Base-by-base conservation (phyloP, 148 eudicot species). In the Amaranthus hypochondriacus region DNA sequence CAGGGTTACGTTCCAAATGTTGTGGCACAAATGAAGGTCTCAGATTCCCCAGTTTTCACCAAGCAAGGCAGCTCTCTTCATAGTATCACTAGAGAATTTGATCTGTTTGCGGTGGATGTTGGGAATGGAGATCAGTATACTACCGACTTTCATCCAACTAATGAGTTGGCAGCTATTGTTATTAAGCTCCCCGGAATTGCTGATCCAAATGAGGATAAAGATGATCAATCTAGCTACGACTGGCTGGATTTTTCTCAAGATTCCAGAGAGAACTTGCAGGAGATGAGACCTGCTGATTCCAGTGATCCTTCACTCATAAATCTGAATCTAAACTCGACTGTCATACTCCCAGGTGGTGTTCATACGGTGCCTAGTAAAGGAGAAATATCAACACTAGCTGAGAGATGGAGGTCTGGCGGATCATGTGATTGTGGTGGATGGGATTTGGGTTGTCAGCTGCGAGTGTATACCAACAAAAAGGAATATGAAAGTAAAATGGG, bases 401-500 rank as follows among this genome's bases (percentile, higher is more conserved):
- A 88, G 53, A 79, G 98, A 82, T 93, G 98, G 98, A 85, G 70
- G 72, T 89, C 89, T 4, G 87, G 95, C 64, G 98, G 98, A 48
- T 68, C 81, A 55, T 93, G 98, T 81, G 98, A 93, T 74, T 93
- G 98, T 75, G 97, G 98, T 62, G 98, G 98, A 44, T 93, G 98
- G 98, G 98, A 93, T 89, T 49, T 93, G 70, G 98, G 98, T 77
- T 93, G 98, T 83, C 85, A 81, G 76, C 43, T 89, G 69, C 79
- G 79, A 71, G 77, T 89, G 71, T 85, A 86, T 66, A 72, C 84
- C 52, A 82, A 76, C 78, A 73, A 62, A 68, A 76, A 61, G 7
- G 81, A 84, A 62, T 18, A 43, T 61, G 54, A 73, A 63, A 75
- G 67, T 49, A 73, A 75, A 75, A 56, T 60, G 55, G 74, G 21